These are phyloP conservation scores for Alisma plantagoaquatica DNA, from an alignment of 106 monocot genomes.

Conservation along the genomic window DNA sequence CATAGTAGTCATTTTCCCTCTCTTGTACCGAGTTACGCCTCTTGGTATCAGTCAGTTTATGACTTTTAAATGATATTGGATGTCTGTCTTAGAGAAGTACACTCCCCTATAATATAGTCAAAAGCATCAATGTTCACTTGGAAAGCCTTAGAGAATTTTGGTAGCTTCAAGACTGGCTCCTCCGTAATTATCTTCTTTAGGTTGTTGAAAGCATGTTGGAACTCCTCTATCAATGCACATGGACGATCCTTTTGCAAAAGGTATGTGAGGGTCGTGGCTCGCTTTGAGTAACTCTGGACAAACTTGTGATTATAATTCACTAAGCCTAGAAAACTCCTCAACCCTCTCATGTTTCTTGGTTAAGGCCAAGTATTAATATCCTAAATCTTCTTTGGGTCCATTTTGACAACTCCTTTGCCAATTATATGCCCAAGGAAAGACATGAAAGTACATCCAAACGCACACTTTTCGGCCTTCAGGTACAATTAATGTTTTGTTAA, in stretches of 20 bases:
- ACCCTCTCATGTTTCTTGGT: not conserved
- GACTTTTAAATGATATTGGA: not conserved
- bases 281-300: slow-evolving; percentile 1
- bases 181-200: not conserved
- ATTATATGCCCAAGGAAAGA: too few relatives aligned
- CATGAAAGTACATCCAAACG: too few relatives aligned
- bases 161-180: not conserved
- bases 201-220: not conserved
- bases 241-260: not conserved
- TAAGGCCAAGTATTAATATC: not conserved
- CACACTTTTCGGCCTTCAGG: too few relatives aligned
- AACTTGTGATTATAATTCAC: slow-evolving; percentile 3
- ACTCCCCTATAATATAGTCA: not conserved
- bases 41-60: not conserved
- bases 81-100: not conserved
- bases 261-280: not conserved
- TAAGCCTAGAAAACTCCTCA: not conserved
- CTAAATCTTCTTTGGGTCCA: not conserved
- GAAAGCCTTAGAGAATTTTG: not conserved
- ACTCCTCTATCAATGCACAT: too few relatives aligned
- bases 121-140: not conserved
- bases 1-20: not conserved
- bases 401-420: not conserved
- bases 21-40: not conserved
- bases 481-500: too few relatives aligned